phyloP scores from a whole-genome alignment of 371 early-diverging fungal species.

The Dentiscutata heterogama region DNA sequence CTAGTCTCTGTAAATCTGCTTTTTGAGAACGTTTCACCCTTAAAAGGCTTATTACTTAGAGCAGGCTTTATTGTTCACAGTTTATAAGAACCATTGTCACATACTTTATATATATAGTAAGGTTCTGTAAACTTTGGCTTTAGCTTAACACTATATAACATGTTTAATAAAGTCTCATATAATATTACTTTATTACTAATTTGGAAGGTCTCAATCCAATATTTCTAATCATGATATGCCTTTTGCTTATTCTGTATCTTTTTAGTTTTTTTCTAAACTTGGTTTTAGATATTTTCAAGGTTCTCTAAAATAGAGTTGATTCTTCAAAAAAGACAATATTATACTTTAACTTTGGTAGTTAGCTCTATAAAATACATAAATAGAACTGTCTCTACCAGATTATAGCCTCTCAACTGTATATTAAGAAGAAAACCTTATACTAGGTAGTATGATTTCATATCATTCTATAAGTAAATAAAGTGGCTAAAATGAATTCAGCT shows the following conservation, averaged over 20 bases:
- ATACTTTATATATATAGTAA: neutral
- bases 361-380: neutral
- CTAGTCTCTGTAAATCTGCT: too few species aligned
- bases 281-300: neutral
- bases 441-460: neutral
- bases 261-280: neutral
- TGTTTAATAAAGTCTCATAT: neutral
- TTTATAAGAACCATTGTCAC: neutral
- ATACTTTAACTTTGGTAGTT: neutral
- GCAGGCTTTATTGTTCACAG: neutral
- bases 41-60: too few species aligned
- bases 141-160: neutral
- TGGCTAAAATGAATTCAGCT: neutral
- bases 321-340: neutral
- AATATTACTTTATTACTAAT: neutral
- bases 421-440: neutral
- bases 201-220: neutral
- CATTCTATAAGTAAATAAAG: neutral
- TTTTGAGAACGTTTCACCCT: too few species aligned
- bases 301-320: neutral
- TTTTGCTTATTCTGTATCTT: neutral
- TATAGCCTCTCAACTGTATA: neutral
- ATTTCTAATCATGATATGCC: neutral
- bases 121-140: neutral
- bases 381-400: neutral